These are phyloP conservation scores for Ceratobasidium sp. DNA, from an alignment of 1,284 basidiomycete species.

Conservation along the genomic window DNA sequence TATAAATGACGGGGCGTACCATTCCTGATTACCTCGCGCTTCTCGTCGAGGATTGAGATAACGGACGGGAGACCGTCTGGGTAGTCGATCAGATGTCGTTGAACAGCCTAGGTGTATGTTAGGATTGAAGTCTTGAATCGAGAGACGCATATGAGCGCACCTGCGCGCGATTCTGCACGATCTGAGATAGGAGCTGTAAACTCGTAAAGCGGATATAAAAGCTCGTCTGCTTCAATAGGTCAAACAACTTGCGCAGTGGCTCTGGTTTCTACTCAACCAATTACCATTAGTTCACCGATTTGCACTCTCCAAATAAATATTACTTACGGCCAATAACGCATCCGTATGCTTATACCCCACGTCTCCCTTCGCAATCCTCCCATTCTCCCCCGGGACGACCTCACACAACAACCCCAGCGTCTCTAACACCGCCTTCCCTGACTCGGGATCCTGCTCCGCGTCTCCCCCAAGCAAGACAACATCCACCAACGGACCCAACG, in stretches of 20 bases:
- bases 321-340: slow-evolving; percentile 66
- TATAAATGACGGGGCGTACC: slow-evolving; percentile 66
- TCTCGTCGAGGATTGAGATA: slow-evolving; percentile 82
- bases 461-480: slow-evolving; percentile 81
- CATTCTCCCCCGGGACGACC: slow-evolving; percentile 55
- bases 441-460: slow-evolving; percentile 88
- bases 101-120: slow-evolving; percentile 66
- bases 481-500: slow-evolving; percentile 81
- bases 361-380: slow-evolving; percentile 62
- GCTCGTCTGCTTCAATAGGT: slow-evolving; percentile 77
- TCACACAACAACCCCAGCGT: slow-evolving; percentile 86
- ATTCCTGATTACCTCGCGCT: slow-evolving; percentile 85
- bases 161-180: slow-evolving; percentile 84
- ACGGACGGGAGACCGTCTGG: slow-evolving; percentile 77
- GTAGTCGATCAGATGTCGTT: slow-evolving; percentile 89
- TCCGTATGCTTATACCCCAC: slow-evolving; percentile 82
- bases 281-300: background rate
- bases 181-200: slow-evolving; percentile 84
- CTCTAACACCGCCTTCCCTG: slow-evolving; percentile 90
- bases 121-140: background rate
- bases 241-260: slow-evolving; percentile 81
- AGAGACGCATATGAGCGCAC: slow-evolving; percentile 3
- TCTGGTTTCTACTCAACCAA: slow-evolving; percentile 65
- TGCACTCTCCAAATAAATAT: background rate
- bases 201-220: slow-evolving; percentile 93